These are phyloP conservation scores for Colletotrichum cuscutae DNA, from an alignment of 2,329 filamentous ascomycete species.

Conservation along the genomic window DNA sequence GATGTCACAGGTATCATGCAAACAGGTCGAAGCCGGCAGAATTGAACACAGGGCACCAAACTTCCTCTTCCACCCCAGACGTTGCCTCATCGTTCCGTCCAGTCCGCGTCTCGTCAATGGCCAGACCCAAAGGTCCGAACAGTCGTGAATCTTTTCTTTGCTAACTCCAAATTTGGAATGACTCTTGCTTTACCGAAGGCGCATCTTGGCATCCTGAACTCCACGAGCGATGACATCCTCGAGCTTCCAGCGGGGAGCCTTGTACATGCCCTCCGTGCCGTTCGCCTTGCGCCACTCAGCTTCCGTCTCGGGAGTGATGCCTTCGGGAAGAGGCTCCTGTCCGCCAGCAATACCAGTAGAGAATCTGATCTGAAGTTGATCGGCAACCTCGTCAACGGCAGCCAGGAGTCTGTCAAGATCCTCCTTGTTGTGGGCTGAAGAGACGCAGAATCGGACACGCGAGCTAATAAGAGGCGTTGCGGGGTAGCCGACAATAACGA, in stretches of 20 bases:
- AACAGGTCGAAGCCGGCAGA: slow-evolving; percentile 31
- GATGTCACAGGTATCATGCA: slow-evolving; percentile 33
- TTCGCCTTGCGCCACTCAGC: slow-evolving; percentile 71
- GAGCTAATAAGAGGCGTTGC: slow-evolving; percentile 96
- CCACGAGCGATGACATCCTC: slow-evolving; percentile 82
- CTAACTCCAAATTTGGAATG: neutral
- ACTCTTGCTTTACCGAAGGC: slow-evolving; percentile 65
- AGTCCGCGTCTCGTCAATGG: slow-evolving; percentile 20
- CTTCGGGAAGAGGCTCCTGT: slow-evolving; percentile 78
- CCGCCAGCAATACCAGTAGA: slow-evolving; percentile 96
- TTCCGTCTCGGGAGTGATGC: slow-evolving; percentile 77
- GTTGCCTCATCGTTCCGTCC: slow-evolving; percentile 24
- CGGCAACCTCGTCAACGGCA: slow-evolving; percentile 93
- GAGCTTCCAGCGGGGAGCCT: slow-evolving; percentile 84
- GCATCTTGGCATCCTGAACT: slow-evolving; percentile 79
- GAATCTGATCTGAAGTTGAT: slow-evolving; percentile 94
- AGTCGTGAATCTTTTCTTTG: slow-evolving; percentile 7
- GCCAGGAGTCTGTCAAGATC: slow-evolving; percentile 90
- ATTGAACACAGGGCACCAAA: slow-evolving; percentile 20
- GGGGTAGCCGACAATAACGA: slow-evolving; percentile 97
- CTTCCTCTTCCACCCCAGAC: slow-evolving; percentile 10
- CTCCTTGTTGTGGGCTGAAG: slow-evolving; percentile 96
- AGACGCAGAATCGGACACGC: slow-evolving; percentile 94
- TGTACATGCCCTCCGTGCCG: slow-evolving; percentile 77
- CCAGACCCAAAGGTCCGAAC: neutral